Percentiles rank a stretch among this genome's conserved stretches.
These are phyloP conservation scores for Ogataea methylovora DNA, from an alignment of 805 yeast species.

Conservation along the genomic window DNA sequence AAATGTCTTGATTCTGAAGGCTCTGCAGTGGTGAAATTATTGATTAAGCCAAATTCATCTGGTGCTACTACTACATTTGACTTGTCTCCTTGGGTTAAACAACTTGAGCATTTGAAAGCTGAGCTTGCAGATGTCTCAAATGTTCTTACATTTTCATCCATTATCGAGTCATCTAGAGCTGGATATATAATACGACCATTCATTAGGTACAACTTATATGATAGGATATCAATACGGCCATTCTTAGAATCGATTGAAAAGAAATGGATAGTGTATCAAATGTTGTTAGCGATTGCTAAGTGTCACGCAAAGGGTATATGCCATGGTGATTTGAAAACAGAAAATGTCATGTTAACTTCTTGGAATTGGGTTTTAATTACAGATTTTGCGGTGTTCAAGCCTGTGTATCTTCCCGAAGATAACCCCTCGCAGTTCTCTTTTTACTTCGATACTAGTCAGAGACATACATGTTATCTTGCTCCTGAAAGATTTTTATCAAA, in stretches of 20 bases:
- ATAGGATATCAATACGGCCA: slow-evolving; percentile 80
- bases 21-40: slow-evolving; percentile 67
- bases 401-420: slow-evolving; percentile 79
- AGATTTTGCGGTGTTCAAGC: slow-evolving; percentile 85
- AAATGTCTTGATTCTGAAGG: slow-evolving; percentile 73
- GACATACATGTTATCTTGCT: slow-evolving; percentile 85
- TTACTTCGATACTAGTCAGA: slow-evolving; percentile 83
- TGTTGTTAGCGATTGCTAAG: slow-evolving; percentile 52
- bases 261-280: slow-evolving; percentile 77
- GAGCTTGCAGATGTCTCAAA: slow-evolving; percentile 46
- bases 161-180: slow-evolving; percentile 86
- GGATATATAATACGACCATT: slow-evolving; percentile 84
- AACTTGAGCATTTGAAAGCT: slow-evolving; percentile 26
- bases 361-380: slow-evolving; percentile 82
- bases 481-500: slow-evolving; percentile 73
- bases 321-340: slow-evolving; percentile 92
- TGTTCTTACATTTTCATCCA: slow-evolving; percentile 61
- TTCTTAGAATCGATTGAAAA: slow-evolving; percentile 77
- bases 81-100: slow-evolving; percentile 22
- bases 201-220: slow-evolving; percentile 75
- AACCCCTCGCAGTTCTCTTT: slow-evolving; percentile 90
- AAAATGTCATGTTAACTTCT: slow-evolving; percentile 77
- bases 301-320: slow-evolving; percentile 55
- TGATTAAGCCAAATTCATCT: slow-evolving; percentile 56
- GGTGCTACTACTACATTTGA: slow-evolving; percentile 22